Conservation (phyloP, 2,329 filamentous ascomycete species). For the Colletotrichum tropicicola region DNA sequence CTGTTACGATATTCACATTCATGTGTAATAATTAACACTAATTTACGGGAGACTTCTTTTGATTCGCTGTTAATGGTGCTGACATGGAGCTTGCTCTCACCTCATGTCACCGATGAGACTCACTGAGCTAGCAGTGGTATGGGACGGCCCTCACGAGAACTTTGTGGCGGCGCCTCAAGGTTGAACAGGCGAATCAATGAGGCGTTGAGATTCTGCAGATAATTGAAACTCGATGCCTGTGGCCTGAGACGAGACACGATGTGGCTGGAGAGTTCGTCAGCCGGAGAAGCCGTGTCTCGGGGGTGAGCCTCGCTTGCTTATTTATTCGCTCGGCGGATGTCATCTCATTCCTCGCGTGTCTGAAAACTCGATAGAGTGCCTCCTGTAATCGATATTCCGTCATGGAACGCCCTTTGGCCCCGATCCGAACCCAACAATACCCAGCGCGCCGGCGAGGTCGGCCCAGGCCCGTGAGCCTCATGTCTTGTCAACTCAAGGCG, state of each 20-base stretch:
- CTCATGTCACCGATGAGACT: no score
- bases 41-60: background rate
- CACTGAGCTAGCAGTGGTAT: no score
- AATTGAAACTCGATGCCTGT: background rate
- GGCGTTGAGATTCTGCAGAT: background rate
- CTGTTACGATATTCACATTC: slow-evolving; percentile 20
- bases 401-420: no score
- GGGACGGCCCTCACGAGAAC: no score
- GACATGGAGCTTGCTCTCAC: no score
- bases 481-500: background rate
- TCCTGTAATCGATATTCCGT: background rate
- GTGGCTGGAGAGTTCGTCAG: background rate
- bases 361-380: background rate
- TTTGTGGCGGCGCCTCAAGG: no score
- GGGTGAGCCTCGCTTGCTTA: background rate
- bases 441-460: background rate
- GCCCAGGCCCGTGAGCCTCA: background rate
- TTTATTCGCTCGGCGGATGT: background rate
- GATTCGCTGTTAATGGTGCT: background rate
- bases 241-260: slow-evolving; percentile 1
- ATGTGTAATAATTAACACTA: slow-evolving; percentile 28
- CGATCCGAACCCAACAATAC: no score
- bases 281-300: background rate
- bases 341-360: background rate
- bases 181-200: no score